Base-by-base conservation (phyloP, 345 rosid species). In the Gossypium herbaceum region DNA sequence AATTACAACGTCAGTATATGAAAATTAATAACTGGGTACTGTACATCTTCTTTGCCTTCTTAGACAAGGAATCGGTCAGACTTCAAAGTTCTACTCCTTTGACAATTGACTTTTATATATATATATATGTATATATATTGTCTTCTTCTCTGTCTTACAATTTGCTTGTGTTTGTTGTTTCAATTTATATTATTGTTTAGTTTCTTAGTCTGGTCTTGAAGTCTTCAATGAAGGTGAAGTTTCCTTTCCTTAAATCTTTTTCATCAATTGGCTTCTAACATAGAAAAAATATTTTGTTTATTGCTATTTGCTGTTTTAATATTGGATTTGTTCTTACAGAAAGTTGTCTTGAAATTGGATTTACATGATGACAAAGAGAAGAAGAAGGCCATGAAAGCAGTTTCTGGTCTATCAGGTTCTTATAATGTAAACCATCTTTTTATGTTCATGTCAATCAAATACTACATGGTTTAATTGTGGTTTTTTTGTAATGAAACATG, bases 271-370 rank as follows among this genome's bases (percentile, higher is more conserved):
- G 5, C 19, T 62, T 7, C 2, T 15, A 15, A 34, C 20, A 60
- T 62, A 19, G 7, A 15, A 7, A 15, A 4, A 9, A 2, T 63
- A 22, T 34, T 63, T 34, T 16, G 44, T 61, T 29, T 16, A 61
- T 61, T 61, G 2, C 17, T 13, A 61, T 61, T 61, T 61, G n/a
- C 66, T 29, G 66, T 61, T 11, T 27, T 27, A 2, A 29, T 47
- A 47, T 47, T 7, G 43, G 8, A 0, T 11, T 58, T 55, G 12
- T 0, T 2, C 11, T 29, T 71, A 73, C 86, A 94, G 97, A 94
- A 89, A 84, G 75, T 89, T 66, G 91, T 89, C 0, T 57, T 90
- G 85, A 88, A 81, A 78, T 58, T 90, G 75, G 77, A 82, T 66
- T 72, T 88, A 39, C 82, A 82, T 24, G 91, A 84, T 60, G 87